These are phyloP conservation scores for Backusella circina DNA, from an alignment of 192 early-diverging fungal species.

Conservation along the genomic window DNA sequence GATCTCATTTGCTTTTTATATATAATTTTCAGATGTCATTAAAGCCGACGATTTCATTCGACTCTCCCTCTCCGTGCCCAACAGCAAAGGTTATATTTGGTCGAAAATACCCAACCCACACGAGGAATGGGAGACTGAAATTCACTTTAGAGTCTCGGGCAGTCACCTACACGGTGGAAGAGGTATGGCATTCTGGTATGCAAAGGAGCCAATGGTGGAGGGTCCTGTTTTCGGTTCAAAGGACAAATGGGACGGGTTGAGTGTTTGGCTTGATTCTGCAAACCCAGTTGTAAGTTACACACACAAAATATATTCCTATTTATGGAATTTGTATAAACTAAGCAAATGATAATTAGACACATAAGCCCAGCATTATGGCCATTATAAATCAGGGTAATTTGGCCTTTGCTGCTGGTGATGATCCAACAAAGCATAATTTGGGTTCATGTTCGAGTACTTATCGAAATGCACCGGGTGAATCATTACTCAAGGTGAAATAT, in stretches of 20 bases:
- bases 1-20: no score
- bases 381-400: constrained; percentile 62
- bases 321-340: neutral
- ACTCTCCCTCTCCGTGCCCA: constrained; percentile 57
- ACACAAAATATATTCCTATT: no score
- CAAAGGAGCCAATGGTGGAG: constrained; percentile 44
- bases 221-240: constrained; percentile 66
- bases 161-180: constrained; percentile 59
- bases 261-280: constrained; percentile 64
- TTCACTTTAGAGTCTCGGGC: constrained; percentile 61
- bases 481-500: constrained; percentile 59
- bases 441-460: constrained; percentile 64
- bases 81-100: constrained; percentile 59
- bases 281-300: constrained; percentile 31
- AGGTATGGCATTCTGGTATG: constrained; percentile 84
- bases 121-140: constrained; percentile 69
- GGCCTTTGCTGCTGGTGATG: constrained; percentile 30
- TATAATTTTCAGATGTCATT: constrained; percentile 6
- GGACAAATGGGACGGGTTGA: constrained; percentile 69
- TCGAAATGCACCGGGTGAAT: constrained; percentile 55
- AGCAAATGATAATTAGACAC: constrained; percentile 17
- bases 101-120: constrained; percentile 51
- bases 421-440: constrained; percentile 39
- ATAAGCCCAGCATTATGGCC: constrained; percentile 52
- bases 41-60: constrained; percentile 48